Percentiles rank a stretch among this genome's conserved stretches.
These are phyloP conservation scores for Cryphonectria radicalis DNA, from an alignment of 2,329 filamentous ascomycete species.

Conservation along the genomic window DNA sequence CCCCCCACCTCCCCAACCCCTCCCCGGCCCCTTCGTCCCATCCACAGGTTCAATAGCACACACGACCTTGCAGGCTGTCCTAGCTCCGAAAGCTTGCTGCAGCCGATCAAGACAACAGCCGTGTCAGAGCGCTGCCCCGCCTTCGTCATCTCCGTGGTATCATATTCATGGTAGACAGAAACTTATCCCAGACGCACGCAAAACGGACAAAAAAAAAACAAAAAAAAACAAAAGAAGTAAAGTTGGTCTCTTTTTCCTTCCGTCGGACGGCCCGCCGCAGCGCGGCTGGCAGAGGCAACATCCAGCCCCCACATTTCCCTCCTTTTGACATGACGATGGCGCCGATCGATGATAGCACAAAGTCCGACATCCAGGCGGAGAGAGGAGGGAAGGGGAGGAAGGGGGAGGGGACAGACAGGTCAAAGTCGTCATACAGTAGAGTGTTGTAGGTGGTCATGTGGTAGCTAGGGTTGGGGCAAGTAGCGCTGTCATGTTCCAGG, in stretches of 20 bases:
- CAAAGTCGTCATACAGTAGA: background rate
- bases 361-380: background rate
- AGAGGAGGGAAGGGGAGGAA: background rate
- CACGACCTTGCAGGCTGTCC: background rate
- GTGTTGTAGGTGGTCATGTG: background rate
- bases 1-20: background rate
- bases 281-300: background rate
- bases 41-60: background rate
- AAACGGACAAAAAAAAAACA: background rate
- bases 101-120: background rate
- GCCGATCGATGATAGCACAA: background rate
- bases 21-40: background rate
- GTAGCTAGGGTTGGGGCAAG: background rate
- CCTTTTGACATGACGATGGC: background rate
- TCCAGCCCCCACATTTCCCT: background rate
- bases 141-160: constrained; percentile 14
- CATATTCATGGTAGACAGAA: constrained; percentile 16
- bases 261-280: background rate
- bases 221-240: background rate
- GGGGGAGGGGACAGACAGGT: background rate
- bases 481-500: background rate
- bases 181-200: constrained; percentile 5
- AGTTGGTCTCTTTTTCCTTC: background rate
- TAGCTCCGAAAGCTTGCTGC: background rate
- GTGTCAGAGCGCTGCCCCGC: background rate